Evolutionary conservation across 257 asterid species (phyloP), one percentile per base, ranked within the genome.

Genomic region (Ophiorrhiza pumila): DNA sequence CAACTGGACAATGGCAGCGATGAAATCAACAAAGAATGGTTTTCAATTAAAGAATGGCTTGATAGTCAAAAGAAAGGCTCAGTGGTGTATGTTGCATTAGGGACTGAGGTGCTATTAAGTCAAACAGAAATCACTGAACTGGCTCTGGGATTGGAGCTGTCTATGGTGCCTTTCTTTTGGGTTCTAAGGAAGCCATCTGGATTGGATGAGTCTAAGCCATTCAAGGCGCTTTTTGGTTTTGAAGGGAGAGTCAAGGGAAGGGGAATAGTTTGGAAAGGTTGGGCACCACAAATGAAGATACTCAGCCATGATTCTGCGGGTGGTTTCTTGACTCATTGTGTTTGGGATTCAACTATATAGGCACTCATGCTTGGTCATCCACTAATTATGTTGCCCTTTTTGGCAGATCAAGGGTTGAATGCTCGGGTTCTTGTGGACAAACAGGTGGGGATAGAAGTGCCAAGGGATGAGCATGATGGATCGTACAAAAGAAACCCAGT

Each of bases 281-380:
- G 87, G 87, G 82, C 73, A 1, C 82, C 84, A 4, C 87, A 80
- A n/a, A 22, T 71, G 27, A 62, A 57, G 69, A 77, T 83, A 49
- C 43, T 79, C 43, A 79, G 61, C 34, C 80, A 79, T 39, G 84
- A 59, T 18, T 82, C 83, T 0, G 60, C 77, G 0, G 87, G 84
- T 43, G 80, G 75, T 1, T 79, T 76, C 73, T 65, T 82, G 72
- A 76, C 76, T 60, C 84, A 79, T 64, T 77, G 65, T 0, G 84
- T 80, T 43, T 82, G 82, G 82, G 75, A 82, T 20, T 82, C 86
- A 20, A 41, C 63, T 2, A 60, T 79, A 1, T 82, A 79, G n/a
- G 86, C 75, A 4, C 18, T 79, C 1, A 39, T 29, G 69, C 55
- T 59, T 18, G 82, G 68, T 11, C 74, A 74, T 34, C 71, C 84